These are phyloP conservation scores for Exophiala dermatitidis DNA, from an alignment of 2,329 filamentous ascomycete genomes.

Conservation along the genomic window DNA sequence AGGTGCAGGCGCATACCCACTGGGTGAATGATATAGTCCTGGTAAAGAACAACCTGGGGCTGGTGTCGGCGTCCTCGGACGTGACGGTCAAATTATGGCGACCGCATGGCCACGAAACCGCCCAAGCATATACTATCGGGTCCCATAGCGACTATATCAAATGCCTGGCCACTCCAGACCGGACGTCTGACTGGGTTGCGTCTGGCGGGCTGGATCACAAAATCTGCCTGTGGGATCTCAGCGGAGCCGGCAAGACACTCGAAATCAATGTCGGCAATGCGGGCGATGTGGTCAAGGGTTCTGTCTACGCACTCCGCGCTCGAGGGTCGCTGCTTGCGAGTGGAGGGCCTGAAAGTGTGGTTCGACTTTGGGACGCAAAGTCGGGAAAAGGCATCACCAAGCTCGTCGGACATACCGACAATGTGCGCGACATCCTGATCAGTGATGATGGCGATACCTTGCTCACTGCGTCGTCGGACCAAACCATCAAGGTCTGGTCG, in stretches of 20 bases:
- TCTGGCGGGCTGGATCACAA: constrained; percentile 90
- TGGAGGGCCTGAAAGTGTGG: constrained; percentile 87
- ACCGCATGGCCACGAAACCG: constrained; percentile 55
- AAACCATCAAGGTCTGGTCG: constrained; percentile 97
- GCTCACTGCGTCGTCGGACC: constrained; percentile 89
- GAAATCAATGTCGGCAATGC: constrained; percentile 67
- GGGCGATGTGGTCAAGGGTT: constrained; percentile 84
- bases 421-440: constrained; percentile 82
- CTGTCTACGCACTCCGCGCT: constrained; percentile 81
- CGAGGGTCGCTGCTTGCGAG: constrained; percentile 77
- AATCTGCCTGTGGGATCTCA: constrained; percentile 88
- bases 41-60: constrained; percentile 65
- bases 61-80: constrained; percentile 90
- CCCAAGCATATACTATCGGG: constrained; percentile 67
- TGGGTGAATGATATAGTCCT: constrained; percentile 93
- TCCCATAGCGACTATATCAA: constrained; percentile 96
- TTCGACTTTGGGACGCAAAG: constrained; percentile 84
- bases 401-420: constrained; percentile 93
- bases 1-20: constrained; percentile 79
- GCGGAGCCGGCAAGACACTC: constrained; percentile 74
- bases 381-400: constrained; percentile 89
- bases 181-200: constrained; percentile 74
- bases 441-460: constrained; percentile 84
- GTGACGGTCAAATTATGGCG: constrained; percentile 90
- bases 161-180: constrained; percentile 71